Evolutionary conservation across 257 asterid genomes (phyloP), one percentile per base, ranked within the genome.

Genomic region (Ballota nigra): DNA sequence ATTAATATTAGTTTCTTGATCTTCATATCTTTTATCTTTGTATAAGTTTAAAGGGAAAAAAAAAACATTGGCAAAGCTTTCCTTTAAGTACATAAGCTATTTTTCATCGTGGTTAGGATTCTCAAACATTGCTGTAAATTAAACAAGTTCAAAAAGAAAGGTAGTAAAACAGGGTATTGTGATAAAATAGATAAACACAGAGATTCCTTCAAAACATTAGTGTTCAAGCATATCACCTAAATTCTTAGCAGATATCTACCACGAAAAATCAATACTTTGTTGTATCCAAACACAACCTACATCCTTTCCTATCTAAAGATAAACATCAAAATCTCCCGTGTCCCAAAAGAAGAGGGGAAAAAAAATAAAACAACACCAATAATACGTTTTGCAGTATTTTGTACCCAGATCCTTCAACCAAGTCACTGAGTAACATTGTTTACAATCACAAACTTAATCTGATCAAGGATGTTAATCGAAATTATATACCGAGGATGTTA

Each of bases 401-500:
- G n/a, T n/a, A n/a, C 28, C 22, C 19, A 20, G 0, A 45, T 23
- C 22, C 7, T 73, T 47, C 68, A 62, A 29, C 74, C 56, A 63
- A 66, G 26, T 66, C 59, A 40, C 19, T 20, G 33, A 68, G 45
- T 3, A 75, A 3, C 38, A 13, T 23, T 24, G 7, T 52, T 59
- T 36, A 24, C 33, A 8, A 53, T 45, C 60, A 49, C 19, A 33
- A 12, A 33, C 33, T 4, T 9, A 60, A 71, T 49, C 24, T 53
- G 45, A 71, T 20, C 69, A n/a, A 59, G 72, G 57, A 71, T 41
- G 29, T 20, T 19, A 69, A 23, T 51, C 70, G n/a, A 64, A 74
- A 47, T 63, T n/a, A 69, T 34, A 5, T 36, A 69, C 43, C 70
- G 34, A 13, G 16, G 55, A 15, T 38, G 66, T 63, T 63, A 52